Base-by-base conservation (phyloP, 1,139 yeast species). In the Magnusiomyces magnusii region DNA sequence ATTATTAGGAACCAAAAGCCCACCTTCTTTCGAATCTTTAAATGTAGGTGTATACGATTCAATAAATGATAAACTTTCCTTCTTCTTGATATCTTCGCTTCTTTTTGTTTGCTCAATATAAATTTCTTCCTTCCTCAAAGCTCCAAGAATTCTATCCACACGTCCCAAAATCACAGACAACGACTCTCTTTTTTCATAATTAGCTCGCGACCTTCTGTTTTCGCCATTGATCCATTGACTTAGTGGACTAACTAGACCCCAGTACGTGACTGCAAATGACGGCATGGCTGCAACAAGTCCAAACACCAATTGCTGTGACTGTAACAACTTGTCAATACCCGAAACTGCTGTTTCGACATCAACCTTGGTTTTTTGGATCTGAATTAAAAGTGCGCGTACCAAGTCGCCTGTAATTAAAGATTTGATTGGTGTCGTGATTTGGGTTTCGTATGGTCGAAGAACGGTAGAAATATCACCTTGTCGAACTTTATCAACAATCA, bases 211-310 rank as follows among this genome's bases (percentile, higher is more conserved):
- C 87, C 72, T 51, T 82, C 79, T 61, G 76, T 62, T 79, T 68
- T 34, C 56, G 28, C 60, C 65, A 63, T 36, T 66, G 70, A 58
- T 75, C 66, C 5, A 76, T 59, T 65, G 78, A 79, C 83, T 67
- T n/a, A 87, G 79, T 47, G 87, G 69, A 9, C 84, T 68, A 34
- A 92, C 84, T 24, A 60, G 58, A 3, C 57, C 56, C 65, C 68
- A 69, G 66, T 68, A 67, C 5, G 67, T 60, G 34, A 64, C 63
- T 2, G 64, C 67, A 24, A 73, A 55, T 3, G 75, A 69, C 0
- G 99, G 99, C 53, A 93, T 81, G 3, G 95, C 85, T 0, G 97
- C 96, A 27, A 93, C 88, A 47, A 89, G 77, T 1, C 96, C 97
- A 75, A 93, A 90, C 27, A 93, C 95, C 57, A 93, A 80, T 70